Evolutionary conservation across 2,329 filamentous ascomycete species (phyloP), one percentile per base, ranked within the genome.

Genomic region (Aureobasidium melanogenum): DNA sequence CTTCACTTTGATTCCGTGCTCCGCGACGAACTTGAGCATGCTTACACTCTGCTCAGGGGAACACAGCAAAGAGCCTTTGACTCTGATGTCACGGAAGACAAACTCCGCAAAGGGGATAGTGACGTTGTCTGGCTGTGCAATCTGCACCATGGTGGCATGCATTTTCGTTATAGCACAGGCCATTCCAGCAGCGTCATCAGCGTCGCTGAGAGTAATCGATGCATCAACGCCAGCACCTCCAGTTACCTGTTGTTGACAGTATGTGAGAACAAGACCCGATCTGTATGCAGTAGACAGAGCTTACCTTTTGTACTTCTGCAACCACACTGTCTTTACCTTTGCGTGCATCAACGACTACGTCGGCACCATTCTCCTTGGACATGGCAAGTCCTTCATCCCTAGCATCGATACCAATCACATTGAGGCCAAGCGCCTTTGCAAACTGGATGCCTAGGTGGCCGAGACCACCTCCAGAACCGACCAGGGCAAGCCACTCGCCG

Each of bases 131-230:
- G 74, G 75, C 64, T 84, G 82, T n/a, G 82, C 82, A 51, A 86
- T 78, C 68, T 86, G 82, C 1, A 86, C 74, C 67, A 85, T 74
- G 0, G 73, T 77, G 2, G 82, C 83, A 67, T 86, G 84, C 77
- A 81, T 84, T 66, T 76, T 79, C 0, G 84, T 86, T 0, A 84
- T 72, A 0, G 82, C 82, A 57, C 80, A 82, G 0, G 76, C 78
- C 24, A 79, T 69, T 5, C 76, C 81, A 43, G 81, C 78, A 2
- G 83, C 79, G 0, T 70, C 71, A 1, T 73, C 68, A 19, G 80
- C 79, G 64, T 85, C 82, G n/a, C 77, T 77, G 0, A 86, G 68
- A 51, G 80, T 80, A 14, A 86, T 69, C 0, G 82, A 79, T 1
- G 78, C 78, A 60, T 83, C 77, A 0, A 77, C 82, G 0, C 83